phyloP scores from a whole-genome alignment of 176 grass and related monocot species.

The Cenchrus americanus region DNA sequence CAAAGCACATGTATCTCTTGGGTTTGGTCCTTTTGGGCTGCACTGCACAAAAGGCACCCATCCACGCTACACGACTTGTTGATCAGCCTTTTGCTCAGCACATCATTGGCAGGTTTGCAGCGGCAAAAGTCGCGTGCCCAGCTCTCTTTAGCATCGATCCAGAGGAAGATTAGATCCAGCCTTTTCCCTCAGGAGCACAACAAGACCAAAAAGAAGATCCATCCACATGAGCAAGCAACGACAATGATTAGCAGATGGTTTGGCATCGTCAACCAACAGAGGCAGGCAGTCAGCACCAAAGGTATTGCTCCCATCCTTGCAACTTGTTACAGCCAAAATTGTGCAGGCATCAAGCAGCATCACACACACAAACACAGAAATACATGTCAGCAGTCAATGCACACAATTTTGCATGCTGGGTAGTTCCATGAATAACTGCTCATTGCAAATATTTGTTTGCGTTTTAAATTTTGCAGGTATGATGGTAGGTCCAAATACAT shows the following conservation, averaged over 20 bases:
- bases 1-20: conserved; percentile 29
- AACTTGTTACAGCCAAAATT: background rate
- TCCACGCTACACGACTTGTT: conserved; percentile 36
- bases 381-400: conserved; percentile 3
- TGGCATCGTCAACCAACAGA: conserved; percentile 1
- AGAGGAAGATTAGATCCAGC: conserved; percentile 37
- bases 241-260: conserved; percentile 47
- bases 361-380: background rate
- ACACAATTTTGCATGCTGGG: background rate
- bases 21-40: background rate
- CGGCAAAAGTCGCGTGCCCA: conserved; percentile 23
- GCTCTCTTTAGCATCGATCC: conserved; percentile 32
- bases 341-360: background rate
- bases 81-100: conserved; percentile 40
- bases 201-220: conserved; percentile 44
- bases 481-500: conserved; percentile 13
- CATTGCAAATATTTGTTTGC: background rate
- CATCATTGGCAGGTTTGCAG: conserved; percentile 38
- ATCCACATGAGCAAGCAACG: conserved; percentile 31
- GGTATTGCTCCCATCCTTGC: background rate
- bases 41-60: conserved; percentile 37
- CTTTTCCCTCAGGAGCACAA: background rate
- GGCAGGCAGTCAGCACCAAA: background rate
- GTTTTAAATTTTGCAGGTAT: background rate
- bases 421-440: background rate